phyloP scores from a whole-genome alignment of 257 asterid genomes.

The Petunia secreta region DNA sequence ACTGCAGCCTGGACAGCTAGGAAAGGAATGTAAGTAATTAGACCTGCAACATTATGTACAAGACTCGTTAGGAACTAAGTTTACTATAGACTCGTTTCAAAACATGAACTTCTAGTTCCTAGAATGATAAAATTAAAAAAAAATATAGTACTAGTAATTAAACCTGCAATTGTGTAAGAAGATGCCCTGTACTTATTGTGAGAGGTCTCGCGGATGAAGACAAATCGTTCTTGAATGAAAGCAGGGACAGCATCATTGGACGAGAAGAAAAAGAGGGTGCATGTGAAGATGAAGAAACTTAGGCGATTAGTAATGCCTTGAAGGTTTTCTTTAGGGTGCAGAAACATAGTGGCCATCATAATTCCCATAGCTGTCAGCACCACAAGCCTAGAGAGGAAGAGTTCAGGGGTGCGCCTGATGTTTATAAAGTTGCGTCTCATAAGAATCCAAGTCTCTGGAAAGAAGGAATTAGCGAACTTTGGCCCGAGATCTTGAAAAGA shows the following conservation, averaged over 20 bases:
- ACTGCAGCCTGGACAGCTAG: slow-evolving; percentile 70
- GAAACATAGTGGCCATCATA: slow-evolving; percentile 93
- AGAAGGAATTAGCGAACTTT: slow-evolving; percentile 68
- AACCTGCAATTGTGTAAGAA: slow-evolving; percentile 82
- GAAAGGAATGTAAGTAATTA: slow-evolving; percentile 80
- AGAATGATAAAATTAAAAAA: background rate
- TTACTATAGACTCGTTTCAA: background rate
- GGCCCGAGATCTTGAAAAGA: slow-evolving; percentile 50
- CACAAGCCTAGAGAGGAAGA: slow-evolving; percentile 72
- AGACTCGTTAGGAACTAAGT: background rate
- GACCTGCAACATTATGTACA: slow-evolving; percentile 51
- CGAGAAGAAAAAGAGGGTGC: slow-evolving; percentile 79
- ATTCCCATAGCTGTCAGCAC: slow-evolving; percentile 80
- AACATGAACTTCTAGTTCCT: background rate
- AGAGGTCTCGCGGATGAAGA: slow-evolving; percentile 76
- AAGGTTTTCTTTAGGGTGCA: slow-evolving; percentile 43
- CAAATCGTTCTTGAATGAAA: slow-evolving; percentile 84
- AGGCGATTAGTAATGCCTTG: slow-evolving; percentile 78
- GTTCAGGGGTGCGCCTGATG: slow-evolving; percentile 87
- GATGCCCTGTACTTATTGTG: slow-evolving; percentile 90
- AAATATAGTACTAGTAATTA: slow-evolving; percentile 44
- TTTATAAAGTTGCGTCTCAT: slow-evolving; percentile 78
- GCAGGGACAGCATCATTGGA: slow-evolving; percentile 95
- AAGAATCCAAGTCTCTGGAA: slow-evolving; percentile 69
- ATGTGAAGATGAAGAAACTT: slow-evolving; percentile 85